Base-by-base conservation (phyloP, 768 basidiomycete genomes). In the Rhizopogon salebrosus region DNA sequence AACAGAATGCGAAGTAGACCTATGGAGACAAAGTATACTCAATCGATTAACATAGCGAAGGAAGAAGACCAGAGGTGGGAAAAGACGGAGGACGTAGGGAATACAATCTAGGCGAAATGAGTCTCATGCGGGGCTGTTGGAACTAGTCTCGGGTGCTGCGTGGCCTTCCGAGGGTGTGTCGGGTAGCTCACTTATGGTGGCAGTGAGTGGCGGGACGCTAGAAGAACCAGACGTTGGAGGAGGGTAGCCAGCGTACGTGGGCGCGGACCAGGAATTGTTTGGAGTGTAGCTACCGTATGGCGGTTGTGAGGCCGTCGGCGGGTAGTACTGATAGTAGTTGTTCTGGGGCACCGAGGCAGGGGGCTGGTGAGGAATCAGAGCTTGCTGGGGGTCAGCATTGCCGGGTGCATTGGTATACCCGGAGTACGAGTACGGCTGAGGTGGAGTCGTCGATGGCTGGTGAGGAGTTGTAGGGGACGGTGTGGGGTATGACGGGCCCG, bases 281-380 rank as follows among this genome's bases (percentile, higher is more conserved):
- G 42, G 39, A 0, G 66, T 54, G 52, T 72, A 72, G 0, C 66
- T 66, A 35, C 64, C 62, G 36, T 68, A 70, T 1, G 54, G 35
- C 41, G 62, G 54, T 23, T 64, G 67, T 10, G 70, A 54, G 6
- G 61, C 59, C 8, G 55, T 59, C 0, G 65, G 56, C 1, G 68
- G 57, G 41, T 70, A 72, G 40, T 73, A 72, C 13, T 67, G 59
- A 38, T 69, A 69, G 48, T 62, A 72, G 2, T 34, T 46, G 45
- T 55, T 51, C 20, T 64, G 58, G 3, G 59, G 51, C 1, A 65
- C 45, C 31, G 45, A 59, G n/a, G 38, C 42, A 31, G 55, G 43
- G 14, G 64, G 49, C 6, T 53, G 53, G 11, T 41, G 55, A 22
- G 55, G 41, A 36, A 56, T 56, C 0, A 65, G 40, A 5, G 26